phyloP scores from a whole-genome alignment of 2,329 filamentous ascomycete species.

The Taxawa tesnikishii region DNA sequence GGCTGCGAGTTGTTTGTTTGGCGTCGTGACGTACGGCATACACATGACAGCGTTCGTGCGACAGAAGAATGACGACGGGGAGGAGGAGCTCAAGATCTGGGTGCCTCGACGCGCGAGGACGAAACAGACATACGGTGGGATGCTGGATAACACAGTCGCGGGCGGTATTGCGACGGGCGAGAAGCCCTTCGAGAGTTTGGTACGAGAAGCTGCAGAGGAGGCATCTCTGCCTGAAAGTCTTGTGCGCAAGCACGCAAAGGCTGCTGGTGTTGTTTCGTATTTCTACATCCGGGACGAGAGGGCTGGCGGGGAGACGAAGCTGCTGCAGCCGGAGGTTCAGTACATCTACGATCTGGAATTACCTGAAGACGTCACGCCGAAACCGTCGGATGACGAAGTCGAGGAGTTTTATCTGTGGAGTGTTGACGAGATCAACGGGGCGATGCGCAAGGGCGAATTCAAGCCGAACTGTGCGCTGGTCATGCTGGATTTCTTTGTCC shows the following conservation, averaged over 20 bases:
- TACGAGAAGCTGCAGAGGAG: constrained; percentile 83
- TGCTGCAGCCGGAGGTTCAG: constrained; percentile 83
- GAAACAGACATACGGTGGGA: constrained; percentile 82
- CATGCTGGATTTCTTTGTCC: constrained; percentile 78
- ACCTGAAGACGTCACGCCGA: constrained; percentile 52
- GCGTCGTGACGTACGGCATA: constrained; percentile 65
- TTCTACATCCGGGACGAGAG: constrained; percentile 65
- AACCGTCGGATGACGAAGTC: constrained; percentile 80
- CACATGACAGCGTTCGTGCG: constrained; percentile 63
- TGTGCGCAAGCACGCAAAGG: constrained; percentile 47
- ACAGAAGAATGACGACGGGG: constrained; percentile 18
- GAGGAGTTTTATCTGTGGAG: constrained; percentile 69
- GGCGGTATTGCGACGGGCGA: constrained; percentile 75
- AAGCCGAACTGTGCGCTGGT: constrained; percentile 88
- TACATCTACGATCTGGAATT: constrained; percentile 86
- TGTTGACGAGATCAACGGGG: constrained; percentile 61
- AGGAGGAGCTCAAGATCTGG: constrained; percentile 63
- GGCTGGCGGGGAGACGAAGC: constrained; percentile 66
- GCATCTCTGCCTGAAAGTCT: constrained; percentile 63
- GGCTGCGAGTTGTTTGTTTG: constrained; percentile 61
- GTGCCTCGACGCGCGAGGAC: constrained; percentile 60
- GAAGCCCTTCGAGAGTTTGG: constrained; percentile 64
- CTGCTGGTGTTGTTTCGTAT: constrained; percentile 68
- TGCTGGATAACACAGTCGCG: constrained; percentile 91
- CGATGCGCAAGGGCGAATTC: constrained; percentile 62